Conservation (phyloP, 2,329 filamentous ascomycete genomes). For the Nemania sp. region DNA sequence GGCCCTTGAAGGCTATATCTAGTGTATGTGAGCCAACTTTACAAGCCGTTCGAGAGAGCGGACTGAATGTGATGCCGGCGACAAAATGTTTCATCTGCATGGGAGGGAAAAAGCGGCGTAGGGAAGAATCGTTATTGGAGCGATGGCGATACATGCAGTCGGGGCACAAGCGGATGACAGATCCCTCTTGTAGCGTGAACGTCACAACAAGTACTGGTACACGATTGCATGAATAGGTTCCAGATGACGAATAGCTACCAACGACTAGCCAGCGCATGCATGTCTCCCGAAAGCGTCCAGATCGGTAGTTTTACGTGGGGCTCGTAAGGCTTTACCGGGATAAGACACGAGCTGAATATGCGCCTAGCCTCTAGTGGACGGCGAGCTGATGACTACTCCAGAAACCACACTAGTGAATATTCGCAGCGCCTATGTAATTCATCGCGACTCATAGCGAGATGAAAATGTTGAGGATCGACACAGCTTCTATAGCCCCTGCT, state of each 20-base stretch:
- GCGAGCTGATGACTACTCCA: slow-evolving; percentile 17
- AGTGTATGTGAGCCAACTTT: background rate
- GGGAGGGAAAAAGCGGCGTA: background rate
- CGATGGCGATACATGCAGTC: background rate
- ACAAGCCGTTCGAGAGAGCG: background rate
- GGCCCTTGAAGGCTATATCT: background rate
- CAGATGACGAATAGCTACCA: slow-evolving; percentile 14
- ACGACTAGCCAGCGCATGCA: background rate
- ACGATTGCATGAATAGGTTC: background rate
- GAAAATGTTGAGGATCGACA: slow-evolving; percentile 22
- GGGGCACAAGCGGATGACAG: background rate
- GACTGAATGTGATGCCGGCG: background rate
- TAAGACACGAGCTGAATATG: slow-evolving; percentile 32
- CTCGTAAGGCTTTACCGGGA: slow-evolving; percentile 6
- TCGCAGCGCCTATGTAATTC: background rate
- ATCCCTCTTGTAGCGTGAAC: slow-evolving; percentile 13
- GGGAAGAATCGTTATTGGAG: slow-evolving; percentile 13
- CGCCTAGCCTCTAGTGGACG: slow-evolving; percentile 16
- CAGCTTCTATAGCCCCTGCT: background rate
- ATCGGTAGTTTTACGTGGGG: slow-evolving; percentile 15
- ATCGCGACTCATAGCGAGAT: slow-evolving; percentile 3
- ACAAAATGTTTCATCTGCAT: background rate
- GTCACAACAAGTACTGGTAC: slow-evolving; percentile 27
- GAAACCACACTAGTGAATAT: slow-evolving; percentile 17
- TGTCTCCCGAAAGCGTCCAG: slow-evolving; percentile 3